Evolutionary conservation across 148 eudicot species (phyloP), one percentile per base, ranked within the genome.

Genomic region (Arctostaphylos glauca): DNA sequence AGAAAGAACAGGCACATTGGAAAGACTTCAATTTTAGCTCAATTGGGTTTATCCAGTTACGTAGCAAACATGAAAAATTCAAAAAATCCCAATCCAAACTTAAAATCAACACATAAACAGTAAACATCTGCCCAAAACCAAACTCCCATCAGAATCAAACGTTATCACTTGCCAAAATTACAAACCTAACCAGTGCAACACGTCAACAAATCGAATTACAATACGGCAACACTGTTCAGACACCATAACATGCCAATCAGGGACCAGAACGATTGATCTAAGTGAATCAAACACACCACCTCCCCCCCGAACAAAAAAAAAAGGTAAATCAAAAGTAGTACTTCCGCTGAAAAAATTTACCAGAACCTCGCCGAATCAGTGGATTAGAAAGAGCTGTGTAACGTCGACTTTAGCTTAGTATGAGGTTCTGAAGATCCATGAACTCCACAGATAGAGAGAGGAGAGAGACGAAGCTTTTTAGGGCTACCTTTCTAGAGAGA

Each of bases 311-410:
- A 31, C 0, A 31, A 31, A 31, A 31, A 31, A 31, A 31, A 31
- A 18, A 62, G 54, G 9, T 12, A 71, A 41, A 49, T 31, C 18
- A 70, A 48, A 9, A 55, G 53, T 50, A 21, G 0, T 50, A 21
- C 31, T 59, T 80, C 48, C 74, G 44, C 53, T 80, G 25, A 49
- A 59, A 46, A 23, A n/a, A 48, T 43, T 70, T 78, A 81, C 83
- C 83, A 53, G 77, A 71, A 14, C 53, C 19, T 79, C 38, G 15
- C 47, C 9, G 23, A 71, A 43, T 15, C 67, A 41, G 21, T 81
- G 49, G 58, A 41, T 58, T 38, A 10, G 80, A 54, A 38, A 38
- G 19, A 54, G 46, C 58, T 18, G 67, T 19, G 0, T 43, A 10
- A 41, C 18, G 41, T 49, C 7, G 48, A 46, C 5, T 50, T 53